A percentile compares a stretch with the other conserved stretches of the same genome.
Conservation (phyloP, 441 rosid species). For the Populus hybrid region DNA sequence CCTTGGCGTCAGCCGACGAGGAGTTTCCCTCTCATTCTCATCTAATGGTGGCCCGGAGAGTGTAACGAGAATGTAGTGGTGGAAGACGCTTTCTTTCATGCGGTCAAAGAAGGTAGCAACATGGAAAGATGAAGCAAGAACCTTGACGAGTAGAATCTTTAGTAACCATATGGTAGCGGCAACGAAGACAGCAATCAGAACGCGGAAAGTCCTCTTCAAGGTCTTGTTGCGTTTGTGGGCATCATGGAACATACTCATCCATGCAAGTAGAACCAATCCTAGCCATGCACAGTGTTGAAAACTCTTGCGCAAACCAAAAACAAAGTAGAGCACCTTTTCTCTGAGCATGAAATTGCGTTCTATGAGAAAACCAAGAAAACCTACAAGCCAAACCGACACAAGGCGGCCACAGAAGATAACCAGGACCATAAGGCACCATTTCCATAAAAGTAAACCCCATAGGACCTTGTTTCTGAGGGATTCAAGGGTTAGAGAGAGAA, state of each 20-base stretch:
- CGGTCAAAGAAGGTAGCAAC: slow-evolving; percentile 40
- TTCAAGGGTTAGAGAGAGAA: slow-evolving; percentile 26
- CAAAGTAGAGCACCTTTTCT: slow-evolving; percentile 57
- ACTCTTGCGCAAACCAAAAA: slow-evolving; percentile 41
- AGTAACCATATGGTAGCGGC: slow-evolving; percentile 41
- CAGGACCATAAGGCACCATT: slow-evolving; percentile 44
- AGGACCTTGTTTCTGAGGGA: slow-evolving; percentile 12
- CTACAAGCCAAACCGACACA: slow-evolving; percentile 43
- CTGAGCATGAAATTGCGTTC: slow-evolving; percentile 46
- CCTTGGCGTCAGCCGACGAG: not conserved
- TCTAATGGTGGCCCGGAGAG: slow-evolving; percentile 40
- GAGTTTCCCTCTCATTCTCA: slow-evolving; percentile 24
- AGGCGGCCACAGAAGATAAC: slow-evolving; percentile 47
- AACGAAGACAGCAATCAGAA: slow-evolving; percentile 36
- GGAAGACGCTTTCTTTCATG: slow-evolving; percentile 43
- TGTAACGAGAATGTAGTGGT: slow-evolving; percentile 33
- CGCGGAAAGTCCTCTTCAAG: slow-evolving; percentile 31
- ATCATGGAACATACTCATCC: slow-evolving; percentile 43
- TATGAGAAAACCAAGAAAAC: slow-evolving; percentile 38
- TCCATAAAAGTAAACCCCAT: slow-evolving; percentile 47
- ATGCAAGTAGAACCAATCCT: slow-evolving; percentile 40
- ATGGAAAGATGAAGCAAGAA: slow-evolving; percentile 43
- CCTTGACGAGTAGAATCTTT: slow-evolving; percentile 38
- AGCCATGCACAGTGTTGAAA: slow-evolving; percentile 49
- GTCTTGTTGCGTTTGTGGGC: slow-evolving; percentile 24